Evolutionary conservation across 2,329 filamentous ascomycete genomes (phyloP), one percentile per base, ranked within the genome.

Genomic region (Apiospora sp.): DNA sequence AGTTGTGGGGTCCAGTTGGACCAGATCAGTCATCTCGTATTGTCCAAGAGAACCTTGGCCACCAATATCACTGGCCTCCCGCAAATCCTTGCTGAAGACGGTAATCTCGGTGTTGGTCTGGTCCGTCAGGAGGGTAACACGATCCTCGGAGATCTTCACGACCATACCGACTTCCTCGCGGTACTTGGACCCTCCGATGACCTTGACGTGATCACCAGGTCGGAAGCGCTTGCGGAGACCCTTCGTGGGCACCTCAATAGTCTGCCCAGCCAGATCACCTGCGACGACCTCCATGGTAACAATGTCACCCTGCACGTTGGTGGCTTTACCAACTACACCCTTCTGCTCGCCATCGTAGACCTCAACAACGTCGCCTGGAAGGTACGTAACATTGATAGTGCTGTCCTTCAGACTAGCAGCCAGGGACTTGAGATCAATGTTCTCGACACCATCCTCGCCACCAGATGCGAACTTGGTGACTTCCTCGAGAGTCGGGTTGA

Each of bases 131-230:
- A 99, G 87, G 1, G 96, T 98, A 72, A 99, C 95, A 51, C 94
- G 92, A 81, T 99, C 96, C 73, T 97, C 94, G 68, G 91, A 92
- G 76, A 98, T 96, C 81, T 94, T 94, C 76, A 98, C 95, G 70
- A 99, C 95, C 90, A 98, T 97, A 83, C 96, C 96, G 64, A 98
- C 93, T 84, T 99, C 96, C 78, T 98, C 96, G 71, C 94, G 91
- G 82, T 95, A 98, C 78, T 94, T 93, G 84, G 95, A 98, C 51
- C 95, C 96, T 71, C 96, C 96, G 80, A 98, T 97, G 77, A 99
- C 96, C 86, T 98, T 98, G 86, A 99, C 96, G 80, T 99, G 96
- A 79, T 99, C 96, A 86, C 96, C 96, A 74, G 95, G 89, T 76
- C 90, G 91, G 88, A 99, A 99, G 43, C 94, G 90, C 84, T 99